Conservation (phyloP, 176 grass and related monocot genomes). For the Poa annua region DNA sequence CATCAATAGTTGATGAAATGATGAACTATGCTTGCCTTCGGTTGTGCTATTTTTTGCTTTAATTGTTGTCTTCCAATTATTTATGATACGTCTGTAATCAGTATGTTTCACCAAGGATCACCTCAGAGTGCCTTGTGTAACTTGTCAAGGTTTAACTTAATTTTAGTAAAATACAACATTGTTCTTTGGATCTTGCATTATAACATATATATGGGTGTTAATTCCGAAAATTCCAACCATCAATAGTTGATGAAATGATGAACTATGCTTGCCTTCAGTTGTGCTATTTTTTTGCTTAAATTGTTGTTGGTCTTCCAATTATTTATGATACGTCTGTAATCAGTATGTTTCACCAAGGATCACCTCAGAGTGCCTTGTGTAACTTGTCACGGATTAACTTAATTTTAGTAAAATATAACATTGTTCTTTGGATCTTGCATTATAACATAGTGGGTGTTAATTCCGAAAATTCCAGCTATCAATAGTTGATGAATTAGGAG, state of each 20-base stretch:
- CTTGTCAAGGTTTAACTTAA: background rate
- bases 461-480: background rate
- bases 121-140: background rate
- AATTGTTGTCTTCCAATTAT: background rate
- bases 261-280: background rate
- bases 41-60: background rate
- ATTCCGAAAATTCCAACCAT: background rate
- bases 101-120: background rate
- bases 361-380: background rate
- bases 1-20: too few relatives aligned
- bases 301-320: background rate
- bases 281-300: background rate
- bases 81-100: background rate
- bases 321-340: background rate
- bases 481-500: background rate
- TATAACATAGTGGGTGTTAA: background rate
- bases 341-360: background rate
- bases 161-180: conserved; percentile 4
- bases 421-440: background rate
- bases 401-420: conserved; percentile 1
- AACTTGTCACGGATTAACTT: background rate
- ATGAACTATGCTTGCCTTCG: background rate
- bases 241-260: background rate
- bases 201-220: background rate
- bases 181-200: background rate